These are phyloP conservation scores for Penicillium mononematosum DNA, from an alignment of 495 filamentous ascomycete genomes.

Conservation along the genomic window DNA sequence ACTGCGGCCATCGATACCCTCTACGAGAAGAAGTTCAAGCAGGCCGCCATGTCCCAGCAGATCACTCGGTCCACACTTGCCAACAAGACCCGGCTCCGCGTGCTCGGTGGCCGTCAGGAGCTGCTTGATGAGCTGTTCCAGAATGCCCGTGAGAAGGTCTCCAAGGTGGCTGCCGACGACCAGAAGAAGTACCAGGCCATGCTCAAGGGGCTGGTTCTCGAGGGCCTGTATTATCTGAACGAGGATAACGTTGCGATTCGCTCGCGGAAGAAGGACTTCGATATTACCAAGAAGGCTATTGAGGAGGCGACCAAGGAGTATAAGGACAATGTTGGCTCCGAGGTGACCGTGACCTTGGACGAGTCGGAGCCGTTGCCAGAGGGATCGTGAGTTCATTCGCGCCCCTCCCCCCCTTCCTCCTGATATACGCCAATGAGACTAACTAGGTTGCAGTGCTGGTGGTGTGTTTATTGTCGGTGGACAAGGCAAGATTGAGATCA, in stretches of 20 bases:
- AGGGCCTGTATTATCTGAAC: constrained; percentile 83
- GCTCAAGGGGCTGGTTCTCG: constrained; percentile 77
- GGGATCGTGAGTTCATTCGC: constrained; percentile 66
- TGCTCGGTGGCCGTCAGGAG: constrained; percentile 82
- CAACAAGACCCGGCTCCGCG: constrained; percentile 89
- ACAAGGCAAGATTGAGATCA: constrained; percentile 93
- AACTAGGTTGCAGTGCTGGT: constrained; percentile 61
- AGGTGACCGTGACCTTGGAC: constrained; percentile 68
- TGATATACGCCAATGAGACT: constrained; percentile 9
- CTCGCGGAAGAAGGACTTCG: constrained; percentile 76
- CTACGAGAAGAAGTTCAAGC: constrained; percentile 98
- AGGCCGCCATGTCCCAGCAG: constrained; percentile 94
- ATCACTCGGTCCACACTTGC: constrained; percentile 90
- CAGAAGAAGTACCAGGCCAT: constrained; percentile 68
- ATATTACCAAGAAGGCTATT: constrained; percentile 69
- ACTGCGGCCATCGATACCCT: constrained; percentile 84
- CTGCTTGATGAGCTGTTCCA: constrained; percentile 92
- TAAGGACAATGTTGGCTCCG: constrained; percentile 64
- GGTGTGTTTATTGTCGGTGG: constrained; percentile 78
- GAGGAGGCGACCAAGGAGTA: constrained; percentile 74
- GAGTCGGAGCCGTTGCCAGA: constrained; percentile 78
- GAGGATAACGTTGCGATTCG: constrained; percentile 73
- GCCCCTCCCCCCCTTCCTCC: too few relatives aligned
- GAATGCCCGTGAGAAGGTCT: constrained; percentile 65
- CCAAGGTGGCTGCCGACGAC: constrained; percentile 60